Evolutionary conservation across 1,139 yeast genomes (phyloP), one percentile per base, ranked within the genome.

Genomic region (Wickerhamomyces sp.): DNA sequence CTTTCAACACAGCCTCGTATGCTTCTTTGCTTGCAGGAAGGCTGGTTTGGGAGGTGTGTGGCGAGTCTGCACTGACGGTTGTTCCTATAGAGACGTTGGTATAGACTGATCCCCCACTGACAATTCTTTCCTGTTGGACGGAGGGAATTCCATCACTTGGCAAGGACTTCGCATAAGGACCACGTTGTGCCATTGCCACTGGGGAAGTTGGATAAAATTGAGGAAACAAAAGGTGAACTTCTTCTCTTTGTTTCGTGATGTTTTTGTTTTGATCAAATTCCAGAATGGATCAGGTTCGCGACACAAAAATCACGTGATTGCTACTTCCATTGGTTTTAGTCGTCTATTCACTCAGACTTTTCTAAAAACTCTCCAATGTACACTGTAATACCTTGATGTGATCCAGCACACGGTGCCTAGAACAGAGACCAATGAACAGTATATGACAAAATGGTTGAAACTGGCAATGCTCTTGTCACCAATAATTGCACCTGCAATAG

Each of bases 401-500:
- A 52, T 15, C 40, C 62, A 59, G 20, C 54, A 46, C 0, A 51
- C 16, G 0, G 62, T 53, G 0, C 62, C 61, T 1, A 54, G 37
- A 2, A 56, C 43, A 24, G 65, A 58, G 13, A 65, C 45, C 7
- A 55, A 46, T 2, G 70, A 68, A 19, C 62, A 57, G 42, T 64
- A 65, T 4, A 58, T 50, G 16, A 64, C 65, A 47, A 66, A 58
- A 15, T 59, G 55, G 41, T 56, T 46, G 46, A 62, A 68, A 12
- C 58, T 58, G 2, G 38, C 41, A 1, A 41, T 33, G 0, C 58
- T 41, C 7, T 55, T 54, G 4, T 66, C 49, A 3, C 70, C 68
- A 26, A 75, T 66, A 34, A 74, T 65, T 1, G 69, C 66, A 37
- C 75, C 76, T 9, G 73, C 75, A 22, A 71, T 54, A 0, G 78